Conservation (phyloP, 768 basidiomycete species). For the Tylopilus subfusipes region DNA sequence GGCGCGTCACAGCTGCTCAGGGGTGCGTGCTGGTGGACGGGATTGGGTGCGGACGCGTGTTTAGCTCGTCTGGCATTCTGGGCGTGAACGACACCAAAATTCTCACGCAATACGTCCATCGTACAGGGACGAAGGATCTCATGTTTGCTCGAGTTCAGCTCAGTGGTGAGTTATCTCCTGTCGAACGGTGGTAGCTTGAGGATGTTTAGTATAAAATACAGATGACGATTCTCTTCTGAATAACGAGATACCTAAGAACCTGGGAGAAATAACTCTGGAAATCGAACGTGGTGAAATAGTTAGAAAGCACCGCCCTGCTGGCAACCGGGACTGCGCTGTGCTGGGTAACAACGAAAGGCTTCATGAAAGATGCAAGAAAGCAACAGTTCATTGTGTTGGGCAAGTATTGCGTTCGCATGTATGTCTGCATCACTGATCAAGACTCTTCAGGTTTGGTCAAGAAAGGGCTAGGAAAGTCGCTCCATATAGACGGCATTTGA, state of each 20-base stretch:
- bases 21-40: constrained; percentile 12
- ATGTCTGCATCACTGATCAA: not conserved
- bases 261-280: constrained; percentile 17
- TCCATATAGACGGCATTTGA: not conserved
- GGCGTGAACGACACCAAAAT: not conserved
- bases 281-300: not conserved
- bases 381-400: constrained; percentile 18
- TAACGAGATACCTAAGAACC: not conserved
- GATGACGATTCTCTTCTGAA: constrained; percentile 21
- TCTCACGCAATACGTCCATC: not conserved
- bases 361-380: constrained; percentile 24
- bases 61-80: not conserved
- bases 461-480: not conserved
- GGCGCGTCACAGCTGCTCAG: not conserved
- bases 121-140: not conserved
- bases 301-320: accelerated
- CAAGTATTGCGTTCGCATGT: not conserved
- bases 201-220: not conserved
- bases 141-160: constrained; percentile 19
- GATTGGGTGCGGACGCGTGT: accelerated
- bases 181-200: not conserved
- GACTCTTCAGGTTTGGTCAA: constrained; percentile 11
- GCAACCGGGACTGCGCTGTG: too few relatives aligned
- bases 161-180: constrained; percentile 9
- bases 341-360: constrained; percentile 2